These are phyloP conservation scores for Ganoderma meredithae DNA, from an alignment of 1,284 basidiomycete genomes.

Conservation along the genomic window DNA sequence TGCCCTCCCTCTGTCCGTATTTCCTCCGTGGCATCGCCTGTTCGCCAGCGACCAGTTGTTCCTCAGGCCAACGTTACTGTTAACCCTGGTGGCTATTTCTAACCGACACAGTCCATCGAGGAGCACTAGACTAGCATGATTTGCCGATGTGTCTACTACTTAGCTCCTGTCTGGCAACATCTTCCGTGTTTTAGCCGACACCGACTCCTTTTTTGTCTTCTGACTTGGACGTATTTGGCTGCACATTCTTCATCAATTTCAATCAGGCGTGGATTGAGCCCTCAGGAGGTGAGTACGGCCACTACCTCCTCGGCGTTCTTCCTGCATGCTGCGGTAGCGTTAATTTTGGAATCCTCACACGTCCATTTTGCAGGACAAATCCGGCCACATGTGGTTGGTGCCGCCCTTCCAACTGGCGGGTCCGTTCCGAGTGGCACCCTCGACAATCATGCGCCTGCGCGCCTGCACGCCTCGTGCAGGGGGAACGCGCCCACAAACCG, in stretches of 20 bases:
- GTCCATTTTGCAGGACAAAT: background rate
- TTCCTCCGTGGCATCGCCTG: background rate
- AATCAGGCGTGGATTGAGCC: background rate
- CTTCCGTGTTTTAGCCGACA: background rate
- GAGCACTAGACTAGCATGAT: constrained; percentile 3
- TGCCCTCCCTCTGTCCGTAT: background rate
- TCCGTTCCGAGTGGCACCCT: constrained; percentile 9
- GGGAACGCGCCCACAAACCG: constrained; percentile 28
- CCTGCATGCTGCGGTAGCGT: background rate
- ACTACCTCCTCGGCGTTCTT: background rate
- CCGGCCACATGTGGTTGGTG: background rate
- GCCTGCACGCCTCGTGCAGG: constrained; percentile 27
- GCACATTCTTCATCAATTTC: background rate
- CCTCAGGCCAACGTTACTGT: background rate
- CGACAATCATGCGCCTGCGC: constrained; percentile 19
- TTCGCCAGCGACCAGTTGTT: background rate
- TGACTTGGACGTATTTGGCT: background rate
- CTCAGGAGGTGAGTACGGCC: background rate
- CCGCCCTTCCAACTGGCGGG: background rate
- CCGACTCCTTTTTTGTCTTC: background rate
- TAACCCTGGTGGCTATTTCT: background rate
- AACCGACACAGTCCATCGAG: background rate
- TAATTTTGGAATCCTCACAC: constrained; percentile 1
- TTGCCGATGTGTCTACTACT: constrained; percentile 17
- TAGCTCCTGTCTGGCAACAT: background rate